Evolutionary conservation across 2,329 filamentous ascomycete genomes (phyloP).

Genomic region (Curvularia sp.): DNA sequence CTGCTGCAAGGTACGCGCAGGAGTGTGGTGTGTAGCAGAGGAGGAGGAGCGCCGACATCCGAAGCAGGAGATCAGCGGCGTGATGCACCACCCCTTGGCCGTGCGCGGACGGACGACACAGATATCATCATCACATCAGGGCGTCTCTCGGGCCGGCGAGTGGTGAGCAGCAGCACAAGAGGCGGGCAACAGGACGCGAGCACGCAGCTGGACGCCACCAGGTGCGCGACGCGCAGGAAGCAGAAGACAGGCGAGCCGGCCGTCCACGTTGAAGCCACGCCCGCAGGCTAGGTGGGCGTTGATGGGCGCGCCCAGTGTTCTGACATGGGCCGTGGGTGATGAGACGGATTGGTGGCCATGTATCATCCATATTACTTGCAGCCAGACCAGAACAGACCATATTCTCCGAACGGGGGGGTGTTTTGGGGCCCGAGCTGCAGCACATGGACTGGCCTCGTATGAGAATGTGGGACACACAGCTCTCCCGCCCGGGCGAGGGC

Average conservation of each 20-base stretch:
- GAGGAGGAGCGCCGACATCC: conserved; percentile 18
- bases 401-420: conserved; percentile 26
- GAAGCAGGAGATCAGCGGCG: conserved; percentile 39
- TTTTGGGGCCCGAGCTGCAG: conserved; percentile 20
- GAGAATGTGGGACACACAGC: conserved; percentile 19
- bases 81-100: conserved; percentile 40
- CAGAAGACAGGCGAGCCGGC: conserved; percentile 32
- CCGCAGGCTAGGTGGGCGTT: conserved; percentile 4
- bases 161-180: conserved; percentile 22
- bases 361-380: background rate
- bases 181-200: conserved; percentile 18
- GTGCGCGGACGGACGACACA: conserved; percentile 36
- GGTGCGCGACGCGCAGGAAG: conserved; percentile 12
- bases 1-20: conserved; percentile 49
- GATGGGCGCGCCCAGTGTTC: conserved; percentile 1
- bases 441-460: conserved; percentile 22
- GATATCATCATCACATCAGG: conserved; percentile 36
- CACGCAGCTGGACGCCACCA: conserved; percentile 23
- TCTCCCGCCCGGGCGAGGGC: conserved; percentile 23
- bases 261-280: conserved; percentile 21
- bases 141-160: conserved; percentile 31
- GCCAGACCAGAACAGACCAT: conserved; percentile 8
- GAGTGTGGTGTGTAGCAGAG: conserved; percentile 23
- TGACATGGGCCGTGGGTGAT: conserved; percentile 14
- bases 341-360: background rate